Evolutionary conservation across 129 eudicot genomes (phyloP).

Genomic region (Logfia minima): DNA sequence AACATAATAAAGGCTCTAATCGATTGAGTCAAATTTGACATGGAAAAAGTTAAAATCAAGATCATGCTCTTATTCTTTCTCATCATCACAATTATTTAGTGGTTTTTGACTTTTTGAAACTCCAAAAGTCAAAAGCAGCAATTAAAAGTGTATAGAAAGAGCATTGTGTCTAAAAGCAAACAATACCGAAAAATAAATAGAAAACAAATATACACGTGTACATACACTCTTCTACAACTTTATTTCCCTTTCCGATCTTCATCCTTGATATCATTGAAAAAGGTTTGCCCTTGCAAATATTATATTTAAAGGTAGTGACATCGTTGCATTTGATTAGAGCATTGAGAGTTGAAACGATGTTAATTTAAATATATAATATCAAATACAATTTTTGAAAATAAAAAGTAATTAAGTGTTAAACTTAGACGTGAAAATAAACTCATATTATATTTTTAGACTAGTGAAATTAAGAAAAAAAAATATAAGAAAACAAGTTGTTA

Average conservation of each 20-base stretch:
- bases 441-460: too few relatives aligned
- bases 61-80: conserved; percentile 3
- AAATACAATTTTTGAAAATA: too few relatives aligned
- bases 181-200: not conserved
- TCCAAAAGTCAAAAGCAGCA: conserved; percentile 26
- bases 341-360: too few relatives aligned
- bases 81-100: not conserved
- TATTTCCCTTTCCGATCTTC: not conserved
- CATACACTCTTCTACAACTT: conserved; percentile 1
- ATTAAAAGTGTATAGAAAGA: conserved; percentile 15
- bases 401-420: too few relatives aligned
- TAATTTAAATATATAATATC: too few relatives aligned
- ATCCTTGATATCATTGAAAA: not conserved
- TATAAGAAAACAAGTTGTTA: too few relatives aligned
- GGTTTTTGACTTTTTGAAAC: not conserved
- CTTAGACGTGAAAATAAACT: rapidly evolving
- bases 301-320: too few relatives aligned
- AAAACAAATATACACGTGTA: conserved; percentile 10
- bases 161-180: not conserved
- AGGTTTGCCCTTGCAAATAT: not conserved
- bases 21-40: too few relatives aligned
- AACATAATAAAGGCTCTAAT: too few relatives aligned
- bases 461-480: too few relatives aligned
- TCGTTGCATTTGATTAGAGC: too few relatives aligned
- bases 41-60: not conserved